Evolutionary conservation across 1,139 yeast genomes (phyloP).

Genomic region (Candida freyschussii): DNA sequence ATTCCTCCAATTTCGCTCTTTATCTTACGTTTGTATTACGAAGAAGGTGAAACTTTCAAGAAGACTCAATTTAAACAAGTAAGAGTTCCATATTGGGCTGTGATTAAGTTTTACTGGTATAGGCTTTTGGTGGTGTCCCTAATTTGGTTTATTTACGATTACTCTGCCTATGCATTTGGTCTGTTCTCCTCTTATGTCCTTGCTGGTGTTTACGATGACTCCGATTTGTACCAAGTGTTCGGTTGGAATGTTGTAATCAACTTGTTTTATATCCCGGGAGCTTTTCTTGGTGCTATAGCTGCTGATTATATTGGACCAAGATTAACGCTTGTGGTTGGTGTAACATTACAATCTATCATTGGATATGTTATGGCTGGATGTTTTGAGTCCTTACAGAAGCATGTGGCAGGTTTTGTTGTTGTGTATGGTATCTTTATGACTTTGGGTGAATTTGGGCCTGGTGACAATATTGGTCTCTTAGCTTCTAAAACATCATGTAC

Average conservation of each 20-base stretch:
- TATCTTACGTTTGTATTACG: conserved; percentile 68
- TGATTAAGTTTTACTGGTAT: conserved; percentile 80
- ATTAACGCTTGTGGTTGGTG: conserved; percentile 66
- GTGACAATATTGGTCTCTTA: conserved; percentile 83
- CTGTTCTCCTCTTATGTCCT: conserved; percentile 72
- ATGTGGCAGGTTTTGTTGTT: conserved; percentile 75
- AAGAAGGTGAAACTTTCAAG: conserved; percentile 66
- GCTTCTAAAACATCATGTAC: conserved; percentile 87
- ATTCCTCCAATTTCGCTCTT: conserved; percentile 79
- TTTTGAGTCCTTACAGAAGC: conserved; percentile 48
- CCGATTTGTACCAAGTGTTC: conserved; percentile 65
- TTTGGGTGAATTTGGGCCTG: conserved; percentile 92
- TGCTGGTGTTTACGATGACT: conserved; percentile 52
- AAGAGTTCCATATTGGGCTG: conserved; percentile 60
- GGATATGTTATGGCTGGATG: conserved; percentile 86
- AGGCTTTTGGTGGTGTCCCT: conserved; percentile 65
- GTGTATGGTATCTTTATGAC: conserved; percentile 83
- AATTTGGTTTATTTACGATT: conserved; percentile 90
- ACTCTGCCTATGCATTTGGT: conserved; percentile 83
- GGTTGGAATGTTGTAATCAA: conserved; percentile 93
- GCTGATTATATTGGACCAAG: conserved; percentile 92
- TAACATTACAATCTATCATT: conserved; percentile 64
- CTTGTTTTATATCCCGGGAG: conserved; percentile 85
- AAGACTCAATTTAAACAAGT: conserved; percentile 66
- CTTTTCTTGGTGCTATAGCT: conserved; percentile 73